Evolutionary conservation across 2,329 filamentous ascomycete genomes (phyloP), one percentile per base, ranked within the genome.

Genomic region (Nannizziopsis arthrosporioides): DNA sequence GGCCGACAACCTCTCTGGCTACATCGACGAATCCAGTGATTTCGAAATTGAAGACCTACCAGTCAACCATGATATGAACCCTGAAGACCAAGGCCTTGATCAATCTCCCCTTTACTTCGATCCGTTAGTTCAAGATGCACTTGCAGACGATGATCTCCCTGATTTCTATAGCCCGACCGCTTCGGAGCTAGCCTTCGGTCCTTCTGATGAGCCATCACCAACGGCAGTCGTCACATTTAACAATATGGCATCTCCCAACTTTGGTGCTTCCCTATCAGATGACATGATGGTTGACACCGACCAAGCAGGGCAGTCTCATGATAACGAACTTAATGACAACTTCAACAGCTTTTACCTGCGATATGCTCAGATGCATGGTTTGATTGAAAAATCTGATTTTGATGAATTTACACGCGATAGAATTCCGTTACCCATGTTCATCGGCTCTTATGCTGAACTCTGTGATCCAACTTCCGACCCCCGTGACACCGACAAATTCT

Each of bases 401-500:
- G 30, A 34, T 40, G 17, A 34, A 5, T 55, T 55, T 38, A 22
- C 18, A 15, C 14, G 37, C 22, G 52, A 52, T 27, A 51, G 41
- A 42, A 38, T 51, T 27, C 40, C 41, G 2, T 15, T 22, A 3
- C 10, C n/a, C 10, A 45, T 30, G 17, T 42, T 41, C 32, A 31
- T 38, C 5, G 22, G 19, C 27, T 12, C 14, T 37, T 14, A 27
- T 31, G 31, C 39, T 37, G 35, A 40, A 12, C 18, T 12, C 5
- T n/a, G 45, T 42, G 51, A 51, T n/a, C 38, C 27, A 31, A 8
- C 11, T 15, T 38, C 34, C 8, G 47, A 53, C 7, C 5, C 12
- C 3, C 40, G 46, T 17, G 47, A 52, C 38, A 48, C 47, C 8
- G 48, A 51, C 8, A 51, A 47, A 22, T 54, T 55, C 38, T 55